A percentile compares a stretch with the other conserved stretches of the same genome.
Conservation (phyloP, 805 yeast species). For the Tetrapisispora iriomotensis region DNA sequence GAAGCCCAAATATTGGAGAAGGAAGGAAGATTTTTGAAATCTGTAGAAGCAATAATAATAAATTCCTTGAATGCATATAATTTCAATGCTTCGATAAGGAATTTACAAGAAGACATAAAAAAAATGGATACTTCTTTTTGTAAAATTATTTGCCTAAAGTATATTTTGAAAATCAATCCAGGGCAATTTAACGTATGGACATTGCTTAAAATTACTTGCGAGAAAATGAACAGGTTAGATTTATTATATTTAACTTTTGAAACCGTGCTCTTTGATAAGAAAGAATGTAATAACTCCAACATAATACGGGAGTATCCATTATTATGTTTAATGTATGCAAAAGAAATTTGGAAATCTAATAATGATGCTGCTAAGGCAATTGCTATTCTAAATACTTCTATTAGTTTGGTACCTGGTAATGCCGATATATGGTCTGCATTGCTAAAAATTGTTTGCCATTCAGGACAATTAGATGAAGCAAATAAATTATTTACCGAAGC, state of each 20-base stretch:
- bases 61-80: conserved; percentile 31
- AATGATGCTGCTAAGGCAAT: conserved; percentile 44
- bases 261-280: conserved; percentile 34
- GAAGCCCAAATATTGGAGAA: conserved; percentile 46
- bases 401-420: conserved; percentile 33
- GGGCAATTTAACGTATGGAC: conserved; percentile 40
- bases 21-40: conserved; percentile 22
- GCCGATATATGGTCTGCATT: conserved; percentile 63
- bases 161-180: conserved; percentile 37
- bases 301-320: conserved; percentile 40
- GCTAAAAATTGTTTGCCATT: conserved; percentile 49
- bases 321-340: conserved; percentile 61
- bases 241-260: conserved; percentile 41
- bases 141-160: conserved; percentile 39
- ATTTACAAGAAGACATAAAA: conserved; percentile 13
- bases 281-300: conserved; percentile 1
- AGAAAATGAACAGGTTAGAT: conserved; percentile 17
- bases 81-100: conserved; percentile 14
- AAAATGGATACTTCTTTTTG: conserved; percentile 10
- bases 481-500: conserved; percentile 17
- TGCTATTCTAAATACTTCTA: conserved; percentile 40
- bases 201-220: conserved; percentile 33
- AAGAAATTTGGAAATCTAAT: conserved; percentile 48
- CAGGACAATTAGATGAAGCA: conserved; percentile 31
- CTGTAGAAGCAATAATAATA: conserved; percentile 46